Percentiles rank a stretch among this genome's conserved stretches.
phyloP scores from a whole-genome alignment of 2,329 filamentous ascomycete genomes.

The Aspergillus texensis region DNA sequence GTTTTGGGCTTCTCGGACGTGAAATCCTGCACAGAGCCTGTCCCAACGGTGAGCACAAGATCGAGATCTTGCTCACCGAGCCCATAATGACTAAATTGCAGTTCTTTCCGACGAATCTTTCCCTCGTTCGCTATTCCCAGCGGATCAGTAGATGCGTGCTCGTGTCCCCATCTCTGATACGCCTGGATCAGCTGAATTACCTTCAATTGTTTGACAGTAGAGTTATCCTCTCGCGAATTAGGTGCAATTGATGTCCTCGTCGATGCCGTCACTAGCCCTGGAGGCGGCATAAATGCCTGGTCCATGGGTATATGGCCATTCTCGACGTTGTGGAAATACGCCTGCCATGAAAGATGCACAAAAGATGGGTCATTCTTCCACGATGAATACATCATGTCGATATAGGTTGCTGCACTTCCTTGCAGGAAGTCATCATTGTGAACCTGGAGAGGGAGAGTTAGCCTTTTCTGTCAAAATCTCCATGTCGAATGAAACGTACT shows the following conservation, averaged over 20 bases:
- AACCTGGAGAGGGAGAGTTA: background rate
- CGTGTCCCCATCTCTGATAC: conserved; percentile 96
- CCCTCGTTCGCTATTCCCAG: conserved; percentile 66
- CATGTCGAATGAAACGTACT: background rate
- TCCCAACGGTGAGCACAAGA: conserved; percentile 71
- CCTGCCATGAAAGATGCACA: conserved; percentile 97
- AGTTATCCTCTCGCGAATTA: background rate
- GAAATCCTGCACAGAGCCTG: conserved; percentile 50
- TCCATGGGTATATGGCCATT: conserved; percentile 71
- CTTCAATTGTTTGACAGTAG: conserved; percentile 86
- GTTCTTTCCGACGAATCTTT: conserved; percentile 68
- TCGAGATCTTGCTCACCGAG: conserved; percentile 94
- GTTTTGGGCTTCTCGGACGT: conserved; percentile 79
- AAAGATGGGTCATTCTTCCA: conserved; percentile 93
- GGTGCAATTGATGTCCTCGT: background rate
- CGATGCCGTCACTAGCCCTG: conserved; percentile 33
- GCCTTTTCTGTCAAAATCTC: background rate
- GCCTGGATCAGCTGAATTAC: conserved; percentile 95
- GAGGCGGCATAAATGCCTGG: conserved; percentile 54
- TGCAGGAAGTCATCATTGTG: conserved; percentile 68
- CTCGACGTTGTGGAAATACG: conserved; percentile 99
- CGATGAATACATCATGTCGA: conserved; percentile 99
- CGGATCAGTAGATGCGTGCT: conserved; percentile 97
- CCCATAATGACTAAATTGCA: conserved; percentile 89
- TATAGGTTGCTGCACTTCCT: conserved; percentile 96